A percentile compares a stretch with the other conserved stretches of the same genome.
phyloP scores from a whole-genome alignment of 2,329 filamentous ascomycete species.

The Arthroderma uncinatum region DNA sequence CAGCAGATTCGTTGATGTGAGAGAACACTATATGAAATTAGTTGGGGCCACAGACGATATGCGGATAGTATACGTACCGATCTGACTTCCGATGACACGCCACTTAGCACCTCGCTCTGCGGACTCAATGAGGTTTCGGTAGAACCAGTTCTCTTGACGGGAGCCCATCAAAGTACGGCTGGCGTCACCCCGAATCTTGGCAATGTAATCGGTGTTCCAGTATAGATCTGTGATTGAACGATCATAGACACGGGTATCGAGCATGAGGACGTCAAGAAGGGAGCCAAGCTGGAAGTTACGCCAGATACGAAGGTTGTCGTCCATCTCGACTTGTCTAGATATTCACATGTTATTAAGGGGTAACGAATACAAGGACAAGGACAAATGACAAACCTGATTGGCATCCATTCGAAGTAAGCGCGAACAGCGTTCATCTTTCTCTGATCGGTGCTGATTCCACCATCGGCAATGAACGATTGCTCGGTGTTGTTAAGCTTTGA shows the following conservation, averaged over 20 bases:
- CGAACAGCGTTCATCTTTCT: constrained; percentile 63
- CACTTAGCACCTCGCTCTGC: constrained; percentile 53
- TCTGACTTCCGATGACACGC: constrained; percentile 50
- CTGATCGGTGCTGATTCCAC: constrained; percentile 55
- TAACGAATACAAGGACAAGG: constrained; percentile 13
- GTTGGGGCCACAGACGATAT: neutral
- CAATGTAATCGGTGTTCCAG: constrained; percentile 53
- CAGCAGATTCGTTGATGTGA: constrained; percentile 22
- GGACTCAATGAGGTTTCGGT: constrained; percentile 47
- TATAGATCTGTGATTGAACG: constrained; percentile 49
- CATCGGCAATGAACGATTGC: constrained; percentile 50
- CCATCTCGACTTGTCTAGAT: constrained; percentile 48
- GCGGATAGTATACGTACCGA: constrained; percentile 39
- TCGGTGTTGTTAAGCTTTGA: constrained; percentile 55
- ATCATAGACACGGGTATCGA: constrained; percentile 60
- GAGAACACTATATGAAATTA: constrained; percentile 27
- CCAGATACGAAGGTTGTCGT: constrained; percentile 60
- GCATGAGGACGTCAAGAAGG: constrained; percentile 55
- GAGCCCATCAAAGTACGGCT: constrained; percentile 59
- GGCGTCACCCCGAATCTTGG: constrained; percentile 54
- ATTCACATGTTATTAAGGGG: neutral
- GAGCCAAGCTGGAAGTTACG: constrained; percentile 54
- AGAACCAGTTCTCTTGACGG: constrained; percentile 66
- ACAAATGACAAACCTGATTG: constrained; percentile 32
- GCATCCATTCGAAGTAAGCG: constrained; percentile 59